Base-by-base conservation (phyloP, 192 early-diverging fungal species). In the Fimicolochytrium jonesii region DNA sequence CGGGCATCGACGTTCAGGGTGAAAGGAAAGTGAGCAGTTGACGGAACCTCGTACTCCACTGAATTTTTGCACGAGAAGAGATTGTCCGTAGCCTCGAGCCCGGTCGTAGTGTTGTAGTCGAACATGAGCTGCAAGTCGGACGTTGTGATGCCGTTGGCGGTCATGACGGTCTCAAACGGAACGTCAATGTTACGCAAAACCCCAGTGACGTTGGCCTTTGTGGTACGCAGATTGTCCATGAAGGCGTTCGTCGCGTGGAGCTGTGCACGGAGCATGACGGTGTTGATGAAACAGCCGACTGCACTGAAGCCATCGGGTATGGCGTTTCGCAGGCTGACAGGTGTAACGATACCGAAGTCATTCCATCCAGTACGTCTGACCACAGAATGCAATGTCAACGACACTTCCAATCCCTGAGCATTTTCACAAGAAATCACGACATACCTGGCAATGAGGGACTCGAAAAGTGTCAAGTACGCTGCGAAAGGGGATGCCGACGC, bases 141-240 rank as follows among this genome's bases (percentile, higher is more conserved):
- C 7, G 6, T 28, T 9, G 58, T 5, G 31, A 18, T 48, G 22
- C 11, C 13, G 11, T 5, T 25, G 41, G 25, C 35, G 41, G 58
- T 60, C 20, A 48, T 46, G 44, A 60, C 58, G 22, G 20, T 31
- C 44, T 60, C 58, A 44, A 48, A 60, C 5, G 58, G 58, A 48
- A 60, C 48, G 44, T 60, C 58, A 29, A 18, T 31, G 58, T 60
- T 4, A 11, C 31, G 25, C 9, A 60, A 30, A 10, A 60, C 44
- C 30, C 11, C 28, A 23, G 46, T 31, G 7, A 60, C 29, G 44
- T 60, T 60, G 17, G 4, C 6, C 28, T 7, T 46, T 4, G 58
- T 31, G 6, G 9, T 31, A 11, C 31, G 18, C 58, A 60, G 25
- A 5, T 23, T 32, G 29, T 11, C 13, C 3, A 5, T 4, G 9